Base-by-base conservation (phyloP, 2,329 filamentous ascomycete species). In the Reticulascus tulasneorum region DNA sequence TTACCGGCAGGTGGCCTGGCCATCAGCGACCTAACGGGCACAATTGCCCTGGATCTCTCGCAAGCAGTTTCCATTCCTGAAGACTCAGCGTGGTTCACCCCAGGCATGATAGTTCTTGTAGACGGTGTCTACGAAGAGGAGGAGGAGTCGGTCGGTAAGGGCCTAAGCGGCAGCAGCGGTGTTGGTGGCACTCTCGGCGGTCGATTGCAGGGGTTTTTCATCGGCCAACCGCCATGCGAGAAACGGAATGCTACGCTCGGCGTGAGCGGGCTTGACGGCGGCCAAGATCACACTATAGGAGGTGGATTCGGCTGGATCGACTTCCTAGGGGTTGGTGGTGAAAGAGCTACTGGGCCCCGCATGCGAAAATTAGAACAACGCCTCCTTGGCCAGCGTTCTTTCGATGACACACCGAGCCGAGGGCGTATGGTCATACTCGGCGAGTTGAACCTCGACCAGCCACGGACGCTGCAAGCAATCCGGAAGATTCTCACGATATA, bases 71-170 rank as follows among this genome's bases (percentile, higher is more conserved):
- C 85, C 11, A 83, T 96, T 37, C 90, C 90, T 0, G 82, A 88
- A 42, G 82, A 91, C 53, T 88, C 86, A 17, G 84, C 86, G 5
- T 98, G 89, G 84, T 96, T 96, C 54, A 81, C 84, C 6, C 90
- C 93, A 0, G 94, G 94, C 4, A 97, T 97, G 89, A 86, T 98
- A 30, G 86, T 97, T 4, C 73, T 98, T 0, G 79, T 96, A 1
- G 93, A 98, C 52, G 93, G 93, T 7, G 81, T 91, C n/a, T 98
- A 98, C 54, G 89, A 95, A 56, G 93, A 97, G 58, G 89, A 95
- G 50, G 87, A 89, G 43, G 76, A 82, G 44, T 81, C 78, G 15
- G 65, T 72, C 2, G 81, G 82, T 12, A 82, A 80, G 15, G 80
- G 78, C 0, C 69, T 94, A 5, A 85, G 86, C 33, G 83, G 84